Percentiles rank a stretch among this genome's conserved stretches.
Evolutionary conservation across 257 asterid species (phyloP).

Genomic region (Solanum pimpinellifolium): DNA sequence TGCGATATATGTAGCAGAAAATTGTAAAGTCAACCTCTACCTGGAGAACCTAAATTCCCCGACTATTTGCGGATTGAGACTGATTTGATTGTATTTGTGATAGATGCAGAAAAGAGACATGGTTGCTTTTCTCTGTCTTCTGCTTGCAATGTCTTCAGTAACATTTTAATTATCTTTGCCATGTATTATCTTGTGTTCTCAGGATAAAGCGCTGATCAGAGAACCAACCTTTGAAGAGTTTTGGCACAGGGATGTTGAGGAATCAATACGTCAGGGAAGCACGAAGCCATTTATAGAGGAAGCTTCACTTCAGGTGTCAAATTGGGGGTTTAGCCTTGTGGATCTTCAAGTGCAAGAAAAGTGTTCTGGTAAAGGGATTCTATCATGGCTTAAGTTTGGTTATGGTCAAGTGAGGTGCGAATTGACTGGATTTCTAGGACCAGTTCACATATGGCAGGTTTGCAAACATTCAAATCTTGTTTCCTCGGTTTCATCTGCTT

Average conservation of each 20-base stretch:
- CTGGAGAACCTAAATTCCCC: background rate
- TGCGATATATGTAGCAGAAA: background rate
- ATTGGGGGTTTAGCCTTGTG: conserved; percentile 68
- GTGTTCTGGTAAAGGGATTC: conserved; percentile 39
- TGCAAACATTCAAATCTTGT: background rate
- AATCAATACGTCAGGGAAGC: conserved; percentile 61
- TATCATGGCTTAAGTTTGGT: conserved; percentile 61
- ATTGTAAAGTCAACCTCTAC: background rate
- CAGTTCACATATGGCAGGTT: conserved; percentile 97
- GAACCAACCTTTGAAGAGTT: conserved; percentile 42
- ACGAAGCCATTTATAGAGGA: conserved; percentile 63
- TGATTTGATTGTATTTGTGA: background rate
- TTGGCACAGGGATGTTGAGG: conserved; percentile 91
- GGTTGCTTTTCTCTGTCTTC: background rate
- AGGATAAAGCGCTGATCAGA: conserved; percentile 50
- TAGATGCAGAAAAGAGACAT: background rate
- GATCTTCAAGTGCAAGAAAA: conserved; percentile 66
- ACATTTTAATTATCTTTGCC: background rate
- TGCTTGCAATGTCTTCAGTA: background rate
- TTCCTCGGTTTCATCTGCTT: background rate
- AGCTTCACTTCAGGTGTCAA: conserved; percentile 70
- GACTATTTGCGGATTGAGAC: background rate
- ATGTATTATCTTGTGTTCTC: background rate
- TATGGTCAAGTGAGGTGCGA: conserved; percentile 52
- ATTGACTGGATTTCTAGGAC: conserved; percentile 76